phyloP scores from a whole-genome alignment of 768 basidiomycete species.

The Erythrobasidium yunnanense region DNA sequence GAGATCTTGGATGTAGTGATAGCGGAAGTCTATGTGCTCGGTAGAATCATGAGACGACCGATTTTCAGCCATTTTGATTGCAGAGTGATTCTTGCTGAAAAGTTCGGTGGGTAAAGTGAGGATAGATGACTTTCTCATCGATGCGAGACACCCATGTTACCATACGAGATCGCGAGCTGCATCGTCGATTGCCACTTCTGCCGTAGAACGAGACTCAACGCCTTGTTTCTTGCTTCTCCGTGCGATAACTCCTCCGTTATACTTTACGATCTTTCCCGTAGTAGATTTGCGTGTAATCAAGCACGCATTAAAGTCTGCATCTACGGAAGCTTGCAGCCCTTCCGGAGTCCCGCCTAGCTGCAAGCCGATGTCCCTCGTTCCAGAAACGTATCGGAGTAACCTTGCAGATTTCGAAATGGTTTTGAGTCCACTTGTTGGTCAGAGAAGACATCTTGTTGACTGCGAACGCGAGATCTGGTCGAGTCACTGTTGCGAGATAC shows the following conservation, averaged over 20 bases:
- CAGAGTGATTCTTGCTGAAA: constrained; percentile 38
- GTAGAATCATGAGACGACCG: constrained; percentile 40
- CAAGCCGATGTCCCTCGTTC: background rate
- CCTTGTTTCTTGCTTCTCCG: background rate
- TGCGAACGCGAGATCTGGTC: constrained; percentile 12
- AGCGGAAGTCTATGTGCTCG: constrained; percentile 45
- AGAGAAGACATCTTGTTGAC: background rate
- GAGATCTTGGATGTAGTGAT: constrained; percentile 42
- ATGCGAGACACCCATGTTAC: background rate
- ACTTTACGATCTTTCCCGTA: background rate
- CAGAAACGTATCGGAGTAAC: constrained; percentile 12
- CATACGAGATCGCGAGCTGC: background rate
- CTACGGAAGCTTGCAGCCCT: background rate
- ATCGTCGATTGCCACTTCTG: background rate
- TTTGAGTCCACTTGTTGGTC: background rate
- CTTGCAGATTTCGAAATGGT: constrained; percentile 1
- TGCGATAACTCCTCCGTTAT: background rate
- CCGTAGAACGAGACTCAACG: background rate
- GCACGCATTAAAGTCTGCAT: background rate
- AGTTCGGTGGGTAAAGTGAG: background rate
- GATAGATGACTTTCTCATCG: background rate
- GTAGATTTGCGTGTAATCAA: background rate
- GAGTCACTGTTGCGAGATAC: constrained; percentile 18
- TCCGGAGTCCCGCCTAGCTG: background rate
- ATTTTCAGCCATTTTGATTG: constrained; percentile 40